Evolutionary conservation across 805 yeast genomes (phyloP), one percentile per base, ranked within the genome.

Genomic region (Hanseniaspora jakobsenii): DNA sequence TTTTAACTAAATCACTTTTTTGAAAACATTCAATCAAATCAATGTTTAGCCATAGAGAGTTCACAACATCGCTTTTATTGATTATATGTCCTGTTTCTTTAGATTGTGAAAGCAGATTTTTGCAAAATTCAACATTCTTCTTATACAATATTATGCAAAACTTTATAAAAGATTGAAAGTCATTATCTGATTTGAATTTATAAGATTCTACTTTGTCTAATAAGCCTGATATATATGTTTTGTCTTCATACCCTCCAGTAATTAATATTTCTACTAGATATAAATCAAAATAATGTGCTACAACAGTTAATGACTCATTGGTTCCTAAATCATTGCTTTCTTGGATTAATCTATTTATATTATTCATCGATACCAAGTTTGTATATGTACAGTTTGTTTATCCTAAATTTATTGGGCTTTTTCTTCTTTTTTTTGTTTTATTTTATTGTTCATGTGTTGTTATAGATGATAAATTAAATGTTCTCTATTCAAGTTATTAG

Each of bases 191-290:
- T 6, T 22, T 21, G 2, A 35, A 30, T 8, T 27, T 23, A 53
- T 77, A 78, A 48, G 69, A 62, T 2, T 91, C 98, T 29, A 91
- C 74, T 2, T 71, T 72, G 54, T 81, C 93, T 45, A 89, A 62
- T 36, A 91, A 62, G 2, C 58, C 55, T 37, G 78, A 63, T 0
- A 89, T 83, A 52, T 73, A 72, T 1, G 64, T 52, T 18, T 71
- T 63, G 54, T 86, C 95, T 17, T 34, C 46, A 24, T 78, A 63
- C 45, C 75, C 71, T 34, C 70, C 60, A 29, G 67, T 67, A 17
- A 89, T 63, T 3, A 89, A 77, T 53, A 73, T 66, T 58, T 87
- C 89, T 2, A 82, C 78, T 0, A 86, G 82, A 55, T 80, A 78
- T 39, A 80, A 57, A 49, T 66, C 58, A 32, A 59, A 34, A 43